Evolutionary conservation across 306 rosid genomes (phyloP).

Genomic region (Quercus engelmannii): DNA sequence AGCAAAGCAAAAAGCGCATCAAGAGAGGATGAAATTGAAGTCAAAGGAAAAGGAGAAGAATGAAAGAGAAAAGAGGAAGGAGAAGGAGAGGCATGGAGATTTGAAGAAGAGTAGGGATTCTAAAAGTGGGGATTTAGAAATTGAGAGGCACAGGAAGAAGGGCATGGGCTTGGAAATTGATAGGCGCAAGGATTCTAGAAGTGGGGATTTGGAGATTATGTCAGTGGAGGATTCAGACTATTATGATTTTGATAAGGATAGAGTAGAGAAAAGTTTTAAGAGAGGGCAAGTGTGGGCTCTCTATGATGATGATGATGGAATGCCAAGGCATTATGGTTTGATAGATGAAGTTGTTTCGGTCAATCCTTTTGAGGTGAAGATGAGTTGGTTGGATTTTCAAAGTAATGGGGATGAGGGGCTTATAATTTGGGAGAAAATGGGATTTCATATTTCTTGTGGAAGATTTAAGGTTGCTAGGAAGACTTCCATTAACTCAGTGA

Average conservation of each 20-base stretch:
- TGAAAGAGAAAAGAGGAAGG: slow-evolving; percentile 20
- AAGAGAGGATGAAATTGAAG: slow-evolving; percentile 36
- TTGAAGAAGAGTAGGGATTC: slow-evolving; percentile 23
- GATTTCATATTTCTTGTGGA: slow-evolving; percentile 73
- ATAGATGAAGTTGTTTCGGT: slow-evolving; percentile 60
- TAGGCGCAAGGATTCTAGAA: slow-evolving; percentile 14
- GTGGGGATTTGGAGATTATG: slow-evolving; percentile 40
- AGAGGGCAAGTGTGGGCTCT: slow-evolving; percentile 93
- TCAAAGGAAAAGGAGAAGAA: slow-evolving; percentile 32
- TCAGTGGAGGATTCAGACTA: slow-evolving; percentile 75
- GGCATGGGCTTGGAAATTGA: slow-evolving; percentile 15
- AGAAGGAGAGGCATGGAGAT: slow-evolving; percentile 6
- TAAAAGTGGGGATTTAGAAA: slow-evolving; percentile 23
- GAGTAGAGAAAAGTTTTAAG: slow-evolving; percentile 77
- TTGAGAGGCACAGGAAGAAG: slow-evolving; percentile 23
- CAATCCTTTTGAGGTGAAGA: slow-evolving; percentile 67
- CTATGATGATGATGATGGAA: slow-evolving; percentile 80
- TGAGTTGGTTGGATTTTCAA: slow-evolving; percentile 83
- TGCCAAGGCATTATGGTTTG: slow-evolving; percentile 79
- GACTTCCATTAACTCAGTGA: slow-evolving; percentile 48
- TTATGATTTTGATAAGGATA: slow-evolving; percentile 74
- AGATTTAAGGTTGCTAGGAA: slow-evolving; percentile 58
- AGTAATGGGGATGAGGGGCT: slow-evolving; percentile 46
- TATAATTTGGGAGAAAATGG: slow-evolving; percentile 45
- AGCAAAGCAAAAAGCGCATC: slow-evolving; percentile 41